These are phyloP conservation scores for Cudoniella acicularis DNA, from an alignment of 495 filamentous ascomycete species.

Conservation along the genomic window DNA sequence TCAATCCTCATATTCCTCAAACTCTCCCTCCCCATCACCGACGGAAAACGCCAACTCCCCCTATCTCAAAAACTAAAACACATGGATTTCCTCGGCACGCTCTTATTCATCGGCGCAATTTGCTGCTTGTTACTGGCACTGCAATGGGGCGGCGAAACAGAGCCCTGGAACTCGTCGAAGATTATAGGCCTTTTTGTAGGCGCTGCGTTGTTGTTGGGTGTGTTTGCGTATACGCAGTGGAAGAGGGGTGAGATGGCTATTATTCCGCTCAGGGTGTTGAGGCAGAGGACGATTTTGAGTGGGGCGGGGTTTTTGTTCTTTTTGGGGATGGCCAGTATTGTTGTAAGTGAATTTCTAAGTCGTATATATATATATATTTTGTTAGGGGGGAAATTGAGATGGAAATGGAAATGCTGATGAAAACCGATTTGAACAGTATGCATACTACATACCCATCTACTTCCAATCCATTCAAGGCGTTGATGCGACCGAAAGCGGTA, in stretches of 20 bases:
- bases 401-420: no score
- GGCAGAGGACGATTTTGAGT: not conserved
- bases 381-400: no score
- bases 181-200: conserved; percentile 47
- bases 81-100: conserved; percentile 48
- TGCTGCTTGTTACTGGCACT: conserved; percentile 58
- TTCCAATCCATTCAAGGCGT: conserved; percentile 80
- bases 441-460: conserved; percentile 81
- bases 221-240: not conserved
- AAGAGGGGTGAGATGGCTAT: not conserved
- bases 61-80: conserved; percentile 30
- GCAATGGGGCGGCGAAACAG: conserved; percentile 56
- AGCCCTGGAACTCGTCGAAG: conserved; percentile 44
- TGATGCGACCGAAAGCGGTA: conserved; percentile 65
- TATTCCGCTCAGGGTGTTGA: not conserved
- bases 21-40: not conserved
- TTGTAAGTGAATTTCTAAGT: not conserved
- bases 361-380: no score
- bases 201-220: conserved; percentile 36
- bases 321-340: not conserved
- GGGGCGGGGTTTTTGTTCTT: not conserved
- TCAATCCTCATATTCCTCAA: conserved; percentile 50
- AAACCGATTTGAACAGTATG: not conserved
- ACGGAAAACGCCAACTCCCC: conserved; percentile 42
- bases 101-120: conserved; percentile 47